phyloP scores from a whole-genome alignment of 2,329 filamentous ascomycete species.

The Rhytidhysteron rufulum region DNA sequence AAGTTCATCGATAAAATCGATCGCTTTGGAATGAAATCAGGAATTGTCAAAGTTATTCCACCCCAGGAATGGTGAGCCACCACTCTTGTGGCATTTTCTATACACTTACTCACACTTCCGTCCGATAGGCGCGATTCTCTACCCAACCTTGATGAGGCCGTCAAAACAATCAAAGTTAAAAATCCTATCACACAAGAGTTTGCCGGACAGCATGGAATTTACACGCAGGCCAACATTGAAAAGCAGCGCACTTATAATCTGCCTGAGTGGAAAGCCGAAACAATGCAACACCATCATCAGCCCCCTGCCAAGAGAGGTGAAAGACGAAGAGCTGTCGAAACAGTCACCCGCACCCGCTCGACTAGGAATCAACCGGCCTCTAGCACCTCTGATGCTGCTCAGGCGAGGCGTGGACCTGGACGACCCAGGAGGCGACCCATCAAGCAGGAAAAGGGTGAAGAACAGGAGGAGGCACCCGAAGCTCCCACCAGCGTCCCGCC shows the following conservation, averaged over 20 bases:
- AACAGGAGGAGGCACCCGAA: slow-evolving; percentile 33
- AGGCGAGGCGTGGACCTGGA: slow-evolving; percentile 47
- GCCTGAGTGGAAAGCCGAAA: slow-evolving; percentile 90
- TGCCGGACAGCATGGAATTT: slow-evolving; percentile 90
- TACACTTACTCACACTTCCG: slow-evolving; percentile 9
- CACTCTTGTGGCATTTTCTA: slow-evolving; percentile 2
- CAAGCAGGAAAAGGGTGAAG: slow-evolving; percentile 19
- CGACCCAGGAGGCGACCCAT: slow-evolving; percentile 40
- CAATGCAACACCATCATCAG: slow-evolving; percentile 92
- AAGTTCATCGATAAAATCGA: slow-evolving; percentile 88
- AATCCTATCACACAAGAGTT: slow-evolving; percentile 99
- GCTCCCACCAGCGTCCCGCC: slow-evolving; percentile 34
- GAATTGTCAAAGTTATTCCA: slow-evolving; percentile 93
- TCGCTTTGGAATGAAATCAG: slow-evolving; percentile 93
- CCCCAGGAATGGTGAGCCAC: slow-evolving; percentile 80
- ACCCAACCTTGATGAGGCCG: slow-evolving; percentile 72
- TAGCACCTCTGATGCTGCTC: slow-evolving; percentile 31
- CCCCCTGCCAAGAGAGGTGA: slow-evolving; percentile 88
- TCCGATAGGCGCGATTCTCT: slow-evolving; percentile 61
- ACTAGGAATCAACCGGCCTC: slow-evolving; percentile 30
- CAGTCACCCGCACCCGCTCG: slow-evolving; percentile 28
- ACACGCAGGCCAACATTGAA: slow-evolving; percentile 94
- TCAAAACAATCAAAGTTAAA: slow-evolving; percentile 90
- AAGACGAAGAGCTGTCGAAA: slow-evolving; percentile 53
- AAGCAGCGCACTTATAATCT: slow-evolving; percentile 95